phyloP scores from a whole-genome alignment of 2,329 filamentous ascomycete genomes.

The Phaeosphaeria sp. region DNA sequence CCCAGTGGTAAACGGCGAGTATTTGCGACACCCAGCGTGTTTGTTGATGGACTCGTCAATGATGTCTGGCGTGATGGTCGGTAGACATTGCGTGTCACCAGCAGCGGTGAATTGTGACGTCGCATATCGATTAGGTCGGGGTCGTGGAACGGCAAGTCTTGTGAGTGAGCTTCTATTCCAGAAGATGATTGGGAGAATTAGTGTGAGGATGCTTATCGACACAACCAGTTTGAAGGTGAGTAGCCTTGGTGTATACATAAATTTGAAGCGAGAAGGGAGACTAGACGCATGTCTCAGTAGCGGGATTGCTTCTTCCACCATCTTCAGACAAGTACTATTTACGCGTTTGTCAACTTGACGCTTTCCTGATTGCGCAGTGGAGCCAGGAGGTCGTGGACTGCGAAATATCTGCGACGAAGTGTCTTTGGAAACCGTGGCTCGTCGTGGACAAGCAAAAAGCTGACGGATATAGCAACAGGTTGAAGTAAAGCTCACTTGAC shows the following conservation, averaged over 20 bases:
- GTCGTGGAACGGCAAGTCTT: constrained; percentile 13
- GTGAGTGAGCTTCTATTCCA: constrained; percentile 8
- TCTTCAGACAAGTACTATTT: not conserved
- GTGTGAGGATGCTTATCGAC: constrained; percentile 8
- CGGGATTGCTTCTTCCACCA: constrained; percentile 3
- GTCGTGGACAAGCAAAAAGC: not conserved
- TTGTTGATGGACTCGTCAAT: constrained; percentile 15
- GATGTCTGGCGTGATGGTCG: constrained; percentile 13
- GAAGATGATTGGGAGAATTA: constrained; percentile 10
- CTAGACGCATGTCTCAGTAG: not conserved
- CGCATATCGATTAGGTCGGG: constrained; percentile 6
- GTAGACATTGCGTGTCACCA: constrained; percentile 22
- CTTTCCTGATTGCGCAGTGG: not conserved
- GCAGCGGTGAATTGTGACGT: constrained; percentile 19
- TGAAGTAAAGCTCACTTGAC: not conserved
- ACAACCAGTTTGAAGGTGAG: constrained; percentile 5
- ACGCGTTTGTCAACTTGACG: not conserved
- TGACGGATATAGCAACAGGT: not conserved
- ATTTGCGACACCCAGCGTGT: constrained; percentile 21
- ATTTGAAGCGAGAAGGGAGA: not conserved
- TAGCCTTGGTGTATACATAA: not conserved
- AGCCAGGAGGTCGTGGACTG: not conserved
- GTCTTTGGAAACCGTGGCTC: not conserved
- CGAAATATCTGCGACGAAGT: not conserved
- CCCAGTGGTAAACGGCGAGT: constrained; percentile 17